phyloP scores from a whole-genome alignment of 2,329 filamentous ascomycete species.

The Fusarium domesticum region DNA sequence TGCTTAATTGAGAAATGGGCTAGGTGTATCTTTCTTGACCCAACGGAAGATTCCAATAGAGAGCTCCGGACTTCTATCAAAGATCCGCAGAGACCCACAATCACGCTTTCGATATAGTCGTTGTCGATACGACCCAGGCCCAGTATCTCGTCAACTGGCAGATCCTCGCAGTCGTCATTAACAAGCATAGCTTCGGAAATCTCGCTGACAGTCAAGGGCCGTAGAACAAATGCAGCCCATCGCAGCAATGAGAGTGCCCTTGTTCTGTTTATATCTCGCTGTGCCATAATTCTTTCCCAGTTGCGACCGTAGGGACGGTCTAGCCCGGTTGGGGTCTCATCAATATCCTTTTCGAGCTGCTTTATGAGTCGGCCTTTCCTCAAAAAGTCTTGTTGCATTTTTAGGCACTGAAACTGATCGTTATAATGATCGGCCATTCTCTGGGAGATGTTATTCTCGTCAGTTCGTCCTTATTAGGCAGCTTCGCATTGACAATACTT shows the following conservation, averaged over 20 bases:
- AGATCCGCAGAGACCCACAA: slow-evolving; percentile 29
- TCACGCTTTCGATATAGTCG: slow-evolving; percentile 29
- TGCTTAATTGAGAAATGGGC: background rate
- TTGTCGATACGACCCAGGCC: slow-evolving; percentile 29
- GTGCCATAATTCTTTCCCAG: slow-evolving; percentile 25
- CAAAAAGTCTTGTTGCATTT: slow-evolving; percentile 29
- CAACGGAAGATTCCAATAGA: slow-evolving; percentile 18
- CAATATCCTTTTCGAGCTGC: slow-evolving; percentile 28
- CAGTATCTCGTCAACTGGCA: slow-evolving; percentile 24
- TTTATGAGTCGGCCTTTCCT: slow-evolving; percentile 26
- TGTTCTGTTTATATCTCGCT: slow-evolving; percentile 9
- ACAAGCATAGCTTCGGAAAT: slow-evolving; percentile 28
- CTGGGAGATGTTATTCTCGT: slow-evolving; percentile 20
- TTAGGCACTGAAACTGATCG: slow-evolving; percentile 37
- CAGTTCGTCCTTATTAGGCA: slow-evolving; percentile 25
- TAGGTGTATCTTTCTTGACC: background rate
- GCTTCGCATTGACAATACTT: slow-evolving; percentile 29
- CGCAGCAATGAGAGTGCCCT: slow-evolving; percentile 31
- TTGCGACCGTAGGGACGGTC: slow-evolving; percentile 31
- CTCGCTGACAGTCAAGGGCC: slow-evolving; percentile 21
- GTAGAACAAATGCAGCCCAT: slow-evolving; percentile 28
- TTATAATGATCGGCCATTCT: slow-evolving; percentile 28
- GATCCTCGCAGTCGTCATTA: slow-evolving; percentile 13
- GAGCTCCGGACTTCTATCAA: slow-evolving; percentile 32
- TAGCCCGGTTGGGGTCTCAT: slow-evolving; percentile 29